Evolutionary conservation across 1,284 basidiomycete genomes (phyloP).

Genomic region (Lentinula novae-zelandiae): DNA sequence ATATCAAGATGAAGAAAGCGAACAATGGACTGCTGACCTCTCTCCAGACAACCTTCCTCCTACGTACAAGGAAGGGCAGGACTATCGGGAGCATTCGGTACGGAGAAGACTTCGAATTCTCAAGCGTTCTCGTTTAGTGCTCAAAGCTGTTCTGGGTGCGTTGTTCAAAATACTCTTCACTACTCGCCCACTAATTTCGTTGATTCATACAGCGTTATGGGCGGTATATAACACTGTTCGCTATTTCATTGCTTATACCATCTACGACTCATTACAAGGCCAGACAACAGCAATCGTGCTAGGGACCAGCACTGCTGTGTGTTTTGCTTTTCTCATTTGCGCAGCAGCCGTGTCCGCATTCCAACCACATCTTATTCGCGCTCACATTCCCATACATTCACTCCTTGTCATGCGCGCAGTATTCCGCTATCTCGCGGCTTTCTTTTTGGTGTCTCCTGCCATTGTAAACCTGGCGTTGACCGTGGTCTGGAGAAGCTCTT

Average conservation of each 20-base stretch:
- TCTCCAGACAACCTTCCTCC: conserved; percentile 39
- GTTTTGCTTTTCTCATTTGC: conserved; percentile 49
- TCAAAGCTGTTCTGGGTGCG: conserved; percentile 51
- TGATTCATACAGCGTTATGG: conserved; percentile 44
- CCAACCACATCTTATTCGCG: conserved; percentile 35
- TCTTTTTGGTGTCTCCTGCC: conserved; percentile 46
- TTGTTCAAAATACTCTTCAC: conserved; percentile 12
- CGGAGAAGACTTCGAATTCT: conserved; percentile 40
- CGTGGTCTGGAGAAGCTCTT: conserved; percentile 41
- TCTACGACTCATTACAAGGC: conserved; percentile 33
- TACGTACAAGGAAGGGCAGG: conserved; percentile 36
- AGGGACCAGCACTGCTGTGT: conserved; percentile 54
- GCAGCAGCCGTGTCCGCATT: conserved; percentile 41
- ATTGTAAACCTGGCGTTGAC: conserved; percentile 52
- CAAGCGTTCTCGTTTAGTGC: conserved; percentile 29
- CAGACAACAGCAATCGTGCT: conserved; percentile 48
- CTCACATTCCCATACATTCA: conserved; percentile 29
- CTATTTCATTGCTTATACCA: conserved; percentile 54
- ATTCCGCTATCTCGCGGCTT: conserved; percentile 42
- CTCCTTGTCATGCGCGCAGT: conserved; percentile 26
- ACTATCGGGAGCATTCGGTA: conserved; percentile 28
- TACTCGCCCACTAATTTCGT: neutral
- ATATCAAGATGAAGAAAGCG: conserved; percentile 11
- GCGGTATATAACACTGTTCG: conserved; percentile 56
- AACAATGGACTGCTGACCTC: conserved; percentile 33